Evolutionary conservation across 129 eudicot species (phyloP), one percentile per base, ranked within the genome.

Genomic region (Helichrysum umbraculigerum): DNA sequence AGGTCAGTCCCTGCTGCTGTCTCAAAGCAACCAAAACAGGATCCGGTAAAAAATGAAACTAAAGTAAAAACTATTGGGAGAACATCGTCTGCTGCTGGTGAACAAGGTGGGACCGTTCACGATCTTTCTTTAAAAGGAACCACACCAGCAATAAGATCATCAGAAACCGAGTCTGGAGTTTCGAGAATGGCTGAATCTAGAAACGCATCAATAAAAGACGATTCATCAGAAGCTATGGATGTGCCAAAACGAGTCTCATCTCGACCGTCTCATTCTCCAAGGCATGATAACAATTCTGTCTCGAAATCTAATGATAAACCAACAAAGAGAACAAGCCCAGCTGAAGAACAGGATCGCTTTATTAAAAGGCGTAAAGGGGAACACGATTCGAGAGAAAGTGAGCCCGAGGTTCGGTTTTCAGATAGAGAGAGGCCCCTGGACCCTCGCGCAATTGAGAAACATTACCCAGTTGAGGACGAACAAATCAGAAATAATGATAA

Each of bases 351-450:
- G 19, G 97, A 95, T 22, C 86, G 96, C 64, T 72, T 85, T 28
- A 81, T 75, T 68, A 95, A 95, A 65, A 90, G 95, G 6, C 82
- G 99, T 32, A 95, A 95, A 84, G 92, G 89, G 41, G 99, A 89
- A 64, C 74, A 56, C 66, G 99, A 95, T 76, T 60, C 66, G 15
- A 82, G 92, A 77, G 99, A 94, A 12, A 37, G 59, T 4, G 97
- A 91, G 69, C 81, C 75, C 47, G 98, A 90, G 70, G 75, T 75
- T 61, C 94, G 96, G 22, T 78, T 80, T 28, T 72, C 86, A 19
- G 98, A 90, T 78, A 85, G 87, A 78, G 93, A 92, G 69, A 79
- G 96, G 74, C 62, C 72, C 8, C 64, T 34, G 33, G 95, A 91
- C 35, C 66, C 84, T 2, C 83, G 91, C 67, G 58, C 74, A 25